phyloP scores from a whole-genome alignment of 352 stramenopile genomes.

The Pythium myriotylum region DNA sequence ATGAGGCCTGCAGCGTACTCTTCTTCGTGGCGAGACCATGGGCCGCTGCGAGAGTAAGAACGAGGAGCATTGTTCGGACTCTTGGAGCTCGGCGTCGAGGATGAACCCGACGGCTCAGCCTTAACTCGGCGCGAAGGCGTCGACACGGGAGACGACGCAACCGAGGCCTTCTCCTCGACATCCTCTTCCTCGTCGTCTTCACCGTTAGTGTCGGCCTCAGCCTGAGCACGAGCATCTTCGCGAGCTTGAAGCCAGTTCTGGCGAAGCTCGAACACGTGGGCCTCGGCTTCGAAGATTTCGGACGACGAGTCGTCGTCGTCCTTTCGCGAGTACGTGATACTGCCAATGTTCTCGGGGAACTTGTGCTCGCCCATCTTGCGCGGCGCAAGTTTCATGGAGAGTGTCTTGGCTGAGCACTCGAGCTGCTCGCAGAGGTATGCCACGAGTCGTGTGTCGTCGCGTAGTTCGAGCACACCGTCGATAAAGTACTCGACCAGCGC shows the following conservation, averaged over 20 bases:
- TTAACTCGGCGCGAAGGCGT: slow-evolving; percentile 23
- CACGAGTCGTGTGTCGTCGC: slow-evolving; percentile 60
- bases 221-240: slow-evolving; percentile 19
- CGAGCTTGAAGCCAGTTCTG: slow-evolving; percentile 46
- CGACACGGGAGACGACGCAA: slow-evolving; percentile 9
- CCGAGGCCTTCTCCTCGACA: slow-evolving; percentile 8
- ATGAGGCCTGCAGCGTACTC: slow-evolving; percentile 67
- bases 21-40: slow-evolving; percentile 73
- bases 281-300: slow-evolving; percentile 55
- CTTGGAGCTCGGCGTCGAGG: slow-evolving; percentile 7
- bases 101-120: background rate
- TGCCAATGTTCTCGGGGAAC: slow-evolving; percentile 62
- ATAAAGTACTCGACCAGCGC: slow-evolving; percentile 69
- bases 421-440: slow-evolving; percentile 63
- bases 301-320: slow-evolving; percentile 42
- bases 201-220: slow-evolving; percentile 1
- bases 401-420: slow-evolving; percentile 48
- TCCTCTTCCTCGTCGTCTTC: slow-evolving; percentile 7
- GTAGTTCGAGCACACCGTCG: slow-evolving; percentile 51
- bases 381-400: slow-evolving; percentile 75
- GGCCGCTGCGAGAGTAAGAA: slow-evolving; percentile 54
- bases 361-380: slow-evolving; percentile 50
- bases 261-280: slow-evolving; percentile 47
- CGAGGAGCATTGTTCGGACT: slow-evolving; percentile 22
- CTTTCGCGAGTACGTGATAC: slow-evolving; percentile 53